A percentile compares a stretch with the other conserved stretches of the same genome.
Evolutionary conservation across 2,329 filamentous ascomycete species (phyloP).

Genomic region (Lecanicillium sp.): DNA sequence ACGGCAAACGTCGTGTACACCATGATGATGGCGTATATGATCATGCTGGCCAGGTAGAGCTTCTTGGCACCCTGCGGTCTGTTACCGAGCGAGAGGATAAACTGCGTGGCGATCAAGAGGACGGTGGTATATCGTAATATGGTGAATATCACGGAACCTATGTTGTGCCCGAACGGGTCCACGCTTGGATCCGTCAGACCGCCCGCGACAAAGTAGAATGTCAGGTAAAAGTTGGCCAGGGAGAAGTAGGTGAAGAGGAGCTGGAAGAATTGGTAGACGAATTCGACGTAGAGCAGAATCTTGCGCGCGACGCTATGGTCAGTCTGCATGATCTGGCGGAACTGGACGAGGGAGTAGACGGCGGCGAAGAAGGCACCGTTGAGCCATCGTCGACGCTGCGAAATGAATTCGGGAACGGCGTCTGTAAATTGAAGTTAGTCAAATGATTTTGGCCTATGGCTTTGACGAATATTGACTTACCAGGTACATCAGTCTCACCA

Average conservation of each 20-base stretch:
- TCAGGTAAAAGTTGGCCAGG: constrained; percentile 96
- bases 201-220: constrained; percentile 95
- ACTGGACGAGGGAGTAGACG: constrained; percentile 94
- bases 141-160: constrained; percentile 78
- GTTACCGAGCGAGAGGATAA: constrained; percentile 94
- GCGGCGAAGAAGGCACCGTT: constrained; percentile 98
- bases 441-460: neutral
- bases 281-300: constrained; percentile 86
- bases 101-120: constrained; percentile 86
- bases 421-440: constrained; percentile 46
- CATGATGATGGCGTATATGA: constrained; percentile 93
- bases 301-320: constrained; percentile 89
- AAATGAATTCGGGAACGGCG: constrained; percentile 91
- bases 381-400: constrained; percentile 90
- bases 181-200: constrained; percentile 70
- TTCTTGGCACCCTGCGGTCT: constrained; percentile 90
- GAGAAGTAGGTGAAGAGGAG: constrained; percentile 97
- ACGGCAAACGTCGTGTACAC: constrained; percentile 85
- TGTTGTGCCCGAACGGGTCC: constrained; percentile 86
- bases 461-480: constrained; percentile 41
- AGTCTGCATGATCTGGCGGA: constrained; percentile 84
- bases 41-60: constrained; percentile 80
- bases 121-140: constrained; percentile 79
- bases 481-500: constrained; percentile 95
- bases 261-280: constrained; percentile 88